Conservation (phyloP, 192 early-diverging fungal genomes). For the Dispira simplex region DNA sequence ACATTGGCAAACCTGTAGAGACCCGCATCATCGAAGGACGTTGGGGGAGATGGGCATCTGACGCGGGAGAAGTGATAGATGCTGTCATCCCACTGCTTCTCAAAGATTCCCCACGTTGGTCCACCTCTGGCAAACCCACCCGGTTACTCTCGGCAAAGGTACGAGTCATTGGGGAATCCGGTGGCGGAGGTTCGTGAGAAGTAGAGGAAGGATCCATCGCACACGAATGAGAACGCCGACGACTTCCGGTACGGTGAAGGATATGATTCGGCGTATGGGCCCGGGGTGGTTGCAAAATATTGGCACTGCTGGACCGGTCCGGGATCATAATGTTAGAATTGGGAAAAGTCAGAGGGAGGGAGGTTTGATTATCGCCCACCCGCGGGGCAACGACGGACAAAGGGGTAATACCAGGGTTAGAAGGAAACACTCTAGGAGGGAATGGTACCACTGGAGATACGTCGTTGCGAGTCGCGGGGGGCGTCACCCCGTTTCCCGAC, state of each 20-base stretch:
- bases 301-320: neutral
- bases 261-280: neutral
- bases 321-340: neutral
- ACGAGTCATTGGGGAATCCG: neutral
- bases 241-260: neutral
- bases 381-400: neutral
- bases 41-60: neutral
- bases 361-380: neutral
- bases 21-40: neutral
- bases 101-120: neutral
- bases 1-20: neutral
- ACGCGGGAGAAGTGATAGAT: neutral
- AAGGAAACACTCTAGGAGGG: neutral
- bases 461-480: constrained; percentile 4
- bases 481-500: constrained; percentile 8
- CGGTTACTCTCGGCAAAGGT: neutral
- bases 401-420: neutral
- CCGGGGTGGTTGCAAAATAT: neutral
- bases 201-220: neutral
- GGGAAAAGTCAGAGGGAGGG: neutral
- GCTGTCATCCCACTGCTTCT: neutral
- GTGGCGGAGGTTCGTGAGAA: neutral
- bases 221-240: constrained; percentile 9
- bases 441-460: neutral
- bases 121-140: neutral